These are phyloP conservation scores for Kodamaea derodonti DNA, from an alignment of 1,139 yeast genomes.

Conservation along the genomic window DNA sequence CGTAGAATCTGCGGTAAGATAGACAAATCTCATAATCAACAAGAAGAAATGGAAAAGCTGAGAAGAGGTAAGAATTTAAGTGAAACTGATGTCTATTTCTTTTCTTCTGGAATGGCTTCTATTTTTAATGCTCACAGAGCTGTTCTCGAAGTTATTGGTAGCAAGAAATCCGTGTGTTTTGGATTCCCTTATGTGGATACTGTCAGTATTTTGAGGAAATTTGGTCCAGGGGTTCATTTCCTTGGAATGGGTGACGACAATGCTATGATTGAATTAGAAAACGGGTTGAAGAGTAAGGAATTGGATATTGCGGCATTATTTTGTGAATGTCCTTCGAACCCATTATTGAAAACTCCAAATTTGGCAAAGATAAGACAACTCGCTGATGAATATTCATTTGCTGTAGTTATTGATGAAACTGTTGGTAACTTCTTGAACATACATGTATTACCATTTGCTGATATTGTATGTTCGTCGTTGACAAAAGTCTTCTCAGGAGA, in stretches of 20 bases:
- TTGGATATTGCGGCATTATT: constrained; percentile 64
- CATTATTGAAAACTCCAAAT: constrained; percentile 80
- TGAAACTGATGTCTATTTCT: constrained; percentile 72
- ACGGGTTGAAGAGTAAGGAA: constrained; percentile 57
- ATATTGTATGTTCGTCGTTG: constrained; percentile 79
- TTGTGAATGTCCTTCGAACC: constrained; percentile 94
- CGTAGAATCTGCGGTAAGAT: constrained; percentile 72
- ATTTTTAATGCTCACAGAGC: constrained; percentile 81
- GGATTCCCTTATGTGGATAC: constrained; percentile 97
- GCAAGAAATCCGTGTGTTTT: constrained; percentile 76
- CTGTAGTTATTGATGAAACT: constrained; percentile 87
- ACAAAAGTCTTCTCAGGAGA: constrained; percentile 94
- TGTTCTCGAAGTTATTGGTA: constrained; percentile 36
- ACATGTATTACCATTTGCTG: constrained; percentile 77
- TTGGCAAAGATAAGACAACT: constrained; percentile 58
- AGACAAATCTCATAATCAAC: constrained; percentile 38
- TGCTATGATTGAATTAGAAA: constrained; percentile 65
- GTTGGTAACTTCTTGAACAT: constrained; percentile 87
- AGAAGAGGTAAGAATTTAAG: constrained; percentile 33
- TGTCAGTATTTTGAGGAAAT: constrained; percentile 74
- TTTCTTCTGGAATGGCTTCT: constrained; percentile 91
- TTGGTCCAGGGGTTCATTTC: constrained; percentile 85
- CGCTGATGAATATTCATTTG: constrained; percentile 68
- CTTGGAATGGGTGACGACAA: constrained; percentile 79
- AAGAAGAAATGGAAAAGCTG: constrained; percentile 29